Evolutionary conservation across 208 protist species (phyloP).

Genomic region (Tritrichomonas foetus): DNA sequence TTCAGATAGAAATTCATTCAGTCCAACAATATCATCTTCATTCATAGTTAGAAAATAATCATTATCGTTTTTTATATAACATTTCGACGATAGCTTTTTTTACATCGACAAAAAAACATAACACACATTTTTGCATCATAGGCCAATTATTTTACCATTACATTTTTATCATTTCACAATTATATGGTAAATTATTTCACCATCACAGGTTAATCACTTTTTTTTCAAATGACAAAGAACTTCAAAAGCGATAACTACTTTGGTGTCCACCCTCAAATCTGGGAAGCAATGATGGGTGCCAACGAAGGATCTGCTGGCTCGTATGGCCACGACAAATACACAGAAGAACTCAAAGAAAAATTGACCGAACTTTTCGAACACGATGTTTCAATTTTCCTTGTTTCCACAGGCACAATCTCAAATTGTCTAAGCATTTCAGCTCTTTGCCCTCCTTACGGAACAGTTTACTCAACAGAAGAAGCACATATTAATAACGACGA

Average conservation of each 20-base stretch:
- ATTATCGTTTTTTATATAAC: no score
- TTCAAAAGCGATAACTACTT: not conserved
- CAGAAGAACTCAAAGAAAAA: not conserved
- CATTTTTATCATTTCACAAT: no score
- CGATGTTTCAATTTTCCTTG: not conserved
- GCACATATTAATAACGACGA: not conserved
- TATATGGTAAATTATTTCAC: no score
- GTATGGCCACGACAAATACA: not conserved
- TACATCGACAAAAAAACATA: no score
- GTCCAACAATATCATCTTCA: no score
- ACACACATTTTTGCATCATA: no score
- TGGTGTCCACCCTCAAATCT: not conserved
- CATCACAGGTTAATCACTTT: no score
- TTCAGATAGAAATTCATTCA: no score
- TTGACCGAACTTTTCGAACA: not conserved
- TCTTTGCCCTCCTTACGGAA: not conserved
- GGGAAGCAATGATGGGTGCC: not conserved
- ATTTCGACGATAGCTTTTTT: no score
- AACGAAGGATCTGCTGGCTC: not conserved
- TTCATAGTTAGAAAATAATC: no score
- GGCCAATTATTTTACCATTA: no score
- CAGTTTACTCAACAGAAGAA: not conserved
- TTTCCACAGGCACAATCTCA: conserved; percentile 2
- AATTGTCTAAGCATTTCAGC: not conserved
- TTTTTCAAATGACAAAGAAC: no score